Evolutionary conservation across 2,329 filamentous ascomycete genomes (phyloP).

Genomic region (Calcarisporium arbuscula): DNA sequence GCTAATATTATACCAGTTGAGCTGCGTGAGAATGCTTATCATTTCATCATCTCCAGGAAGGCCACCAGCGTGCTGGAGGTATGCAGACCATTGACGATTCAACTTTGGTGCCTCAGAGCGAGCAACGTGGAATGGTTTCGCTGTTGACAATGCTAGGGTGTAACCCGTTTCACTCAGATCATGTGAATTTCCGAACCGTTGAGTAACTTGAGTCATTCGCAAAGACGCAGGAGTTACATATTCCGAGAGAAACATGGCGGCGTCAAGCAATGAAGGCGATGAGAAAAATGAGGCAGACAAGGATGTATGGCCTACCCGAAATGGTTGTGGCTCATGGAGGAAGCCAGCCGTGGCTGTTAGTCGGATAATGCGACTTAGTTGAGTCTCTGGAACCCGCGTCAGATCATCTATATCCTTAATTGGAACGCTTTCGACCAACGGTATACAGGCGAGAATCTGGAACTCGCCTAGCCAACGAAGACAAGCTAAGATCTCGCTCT

Average conservation of each 20-base stretch:
- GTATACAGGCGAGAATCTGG: constrained; percentile 38
- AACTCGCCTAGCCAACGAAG: constrained; percentile 37
- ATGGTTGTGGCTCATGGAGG: constrained; percentile 3
- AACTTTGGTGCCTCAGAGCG: background rate
- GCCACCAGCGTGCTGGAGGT: constrained; percentile 1
- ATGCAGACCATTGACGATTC: constrained; percentile 6
- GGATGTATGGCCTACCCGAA: constrained; percentile 6
- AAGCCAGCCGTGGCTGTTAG: constrained; percentile 7
- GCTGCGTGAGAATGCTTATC: background rate
- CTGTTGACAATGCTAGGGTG: background rate
- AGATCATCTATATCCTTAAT: constrained; percentile 35
- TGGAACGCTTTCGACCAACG: constrained; percentile 25
- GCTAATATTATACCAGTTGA: constrained; percentile 2
- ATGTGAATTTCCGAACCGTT: background rate
- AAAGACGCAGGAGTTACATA: constrained; percentile 3
- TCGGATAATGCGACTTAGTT: constrained; percentile 28
- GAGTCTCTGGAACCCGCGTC: constrained; percentile 27
- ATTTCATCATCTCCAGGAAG: background rate
- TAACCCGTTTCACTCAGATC: constrained; percentile 1
- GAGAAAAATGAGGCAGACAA: constrained; percentile 6
- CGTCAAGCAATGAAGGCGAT: constrained; percentile 4
- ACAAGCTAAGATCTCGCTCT: constrained; percentile 24
- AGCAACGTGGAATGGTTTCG: background rate
- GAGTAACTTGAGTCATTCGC: constrained; percentile 1
- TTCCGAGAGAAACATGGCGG: constrained; percentile 7